These are phyloP conservation scores for Pezizomycotina sp. DNA, from an alignment of 2,329 filamentous ascomycete genomes.

Conservation along the genomic window DNA sequence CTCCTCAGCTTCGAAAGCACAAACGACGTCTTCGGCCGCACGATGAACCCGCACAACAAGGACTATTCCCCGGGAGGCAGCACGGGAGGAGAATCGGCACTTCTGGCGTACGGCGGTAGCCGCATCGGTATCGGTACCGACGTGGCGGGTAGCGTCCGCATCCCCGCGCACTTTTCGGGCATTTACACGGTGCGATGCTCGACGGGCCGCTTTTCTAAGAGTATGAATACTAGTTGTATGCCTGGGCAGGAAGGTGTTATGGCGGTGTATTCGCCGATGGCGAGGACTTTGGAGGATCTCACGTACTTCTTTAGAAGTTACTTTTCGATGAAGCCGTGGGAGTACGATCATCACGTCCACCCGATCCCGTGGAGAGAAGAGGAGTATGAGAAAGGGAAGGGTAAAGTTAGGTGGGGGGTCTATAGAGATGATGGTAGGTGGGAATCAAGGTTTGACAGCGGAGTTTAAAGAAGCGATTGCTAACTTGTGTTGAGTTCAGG, in stretches of 20 bases:
- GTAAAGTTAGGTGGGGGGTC: slow-evolving; percentile 38
- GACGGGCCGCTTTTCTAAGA: slow-evolving; percentile 78
- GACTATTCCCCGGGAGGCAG: slow-evolving; percentile 78
- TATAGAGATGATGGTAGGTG: slow-evolving; percentile 50
- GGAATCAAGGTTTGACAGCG: slow-evolving; percentile 3
- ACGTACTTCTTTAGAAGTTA: slow-evolving; percentile 67
- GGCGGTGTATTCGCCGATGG: slow-evolving; percentile 84
- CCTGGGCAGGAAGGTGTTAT: slow-evolving; percentile 79
- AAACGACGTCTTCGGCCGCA: slow-evolving; percentile 65
- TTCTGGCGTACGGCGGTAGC: slow-evolving; percentile 64
- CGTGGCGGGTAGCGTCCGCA: slow-evolving; percentile 75
- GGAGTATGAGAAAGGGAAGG: slow-evolving; percentile 43
- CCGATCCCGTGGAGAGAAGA: slow-evolving; percentile 62
- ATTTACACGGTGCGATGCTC: slow-evolving; percentile 78
- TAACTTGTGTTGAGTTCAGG: no score
- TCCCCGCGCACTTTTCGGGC: slow-evolving; percentile 75
- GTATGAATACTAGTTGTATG: slow-evolving; percentile 63
- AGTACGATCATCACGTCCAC: slow-evolving; percentile 71
- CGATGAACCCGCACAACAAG: slow-evolving; percentile 66
- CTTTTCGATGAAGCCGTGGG: slow-evolving; percentile 72
- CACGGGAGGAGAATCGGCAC: slow-evolving; percentile 67
- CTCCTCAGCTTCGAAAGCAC: slow-evolving; percentile 72
- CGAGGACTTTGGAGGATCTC: slow-evolving; percentile 65
- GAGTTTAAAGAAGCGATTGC: slow-evolving; percentile 18
- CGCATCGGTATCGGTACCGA: slow-evolving; percentile 82